A percentile compares a stretch with the other conserved stretches of the same genome.
These are phyloP conservation scores for Antitrichia curtipendula DNA, from an alignment of 225 moss, liverwort and hornwort genomes.

Conservation along the genomic window DNA sequence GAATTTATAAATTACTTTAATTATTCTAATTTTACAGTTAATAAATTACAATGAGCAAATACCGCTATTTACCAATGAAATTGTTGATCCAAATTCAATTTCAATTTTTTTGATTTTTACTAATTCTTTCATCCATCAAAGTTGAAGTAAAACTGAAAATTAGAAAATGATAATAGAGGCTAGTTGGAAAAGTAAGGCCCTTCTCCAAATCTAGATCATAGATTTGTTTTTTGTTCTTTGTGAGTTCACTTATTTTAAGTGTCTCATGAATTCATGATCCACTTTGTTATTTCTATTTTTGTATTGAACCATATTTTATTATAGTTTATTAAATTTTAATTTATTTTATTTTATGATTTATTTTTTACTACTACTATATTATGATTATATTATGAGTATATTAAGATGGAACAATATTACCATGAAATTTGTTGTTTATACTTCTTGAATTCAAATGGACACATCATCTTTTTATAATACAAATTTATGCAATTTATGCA, in stretches of 20 bases:
- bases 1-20: not conserved
- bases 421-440: not conserved
- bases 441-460: not conserved
- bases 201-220: not conserved
- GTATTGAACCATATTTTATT: not conserved
- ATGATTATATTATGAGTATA: too few relatives aligned
- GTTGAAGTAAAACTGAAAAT: not conserved
- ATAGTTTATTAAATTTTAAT: accelerated
- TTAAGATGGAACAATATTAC: not conserved
- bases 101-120: not conserved
- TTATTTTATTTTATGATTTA: not conserved
- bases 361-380: not conserved
- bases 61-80: not conserved
- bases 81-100: not conserved
- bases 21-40: not conserved
- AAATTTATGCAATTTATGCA: not conserved
- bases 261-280: accelerated
- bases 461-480: not conserved
- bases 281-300: not conserved
- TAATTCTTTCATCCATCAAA: too few relatives aligned
- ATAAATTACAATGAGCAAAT: not conserved
- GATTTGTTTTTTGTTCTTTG: not conserved
- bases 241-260: not conserved
- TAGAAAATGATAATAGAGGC: not conserved
- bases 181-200: not conserved